Base-by-base conservation (phyloP, 2,329 filamentous ascomycete genomes). In the Pyricularia sp. region DNA sequence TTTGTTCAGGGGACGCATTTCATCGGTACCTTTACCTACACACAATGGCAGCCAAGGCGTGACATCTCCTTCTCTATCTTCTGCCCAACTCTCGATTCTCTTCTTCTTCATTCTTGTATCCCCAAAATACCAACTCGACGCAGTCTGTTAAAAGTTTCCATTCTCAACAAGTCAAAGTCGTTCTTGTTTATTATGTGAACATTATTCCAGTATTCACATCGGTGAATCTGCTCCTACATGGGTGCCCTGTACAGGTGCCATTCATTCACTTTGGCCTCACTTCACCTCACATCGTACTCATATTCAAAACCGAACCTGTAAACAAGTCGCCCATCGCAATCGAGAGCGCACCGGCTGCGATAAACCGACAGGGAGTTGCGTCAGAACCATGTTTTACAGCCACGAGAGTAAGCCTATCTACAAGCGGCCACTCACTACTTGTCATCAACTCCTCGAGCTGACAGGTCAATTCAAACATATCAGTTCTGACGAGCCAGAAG, bases 401-500 rank as follows among this genome's bases (percentile, higher is more conserved):
- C 91, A 96, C 78, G 93, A 97, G 77, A 91, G 93, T 94, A 79
- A 73, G 87, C 76, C n/a, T 4, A 26, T 22, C 12, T 24, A 16
- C 12, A 33, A 53, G 10, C 3, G n/a, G 16, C 31, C 19, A 28
- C 13, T 10, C 7, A 35, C 1, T 13, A 13, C 72, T 76, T 60
- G 40, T 19, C 19, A 19, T 49, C 40, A n/a, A 49, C 19, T 78
- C 70, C 24, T 10, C 26, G 59, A n/a, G 24, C 12, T 49, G 13
- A 24, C 12, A 12, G 26, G 9, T 26, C 57, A 24, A 63, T 30
- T 26, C 4, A n/a, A 8, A 22, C 13, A 28, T 31, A 6, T 31
- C 65, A 88, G 85, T 99, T 66, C 84, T 99, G 65, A 94, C 88
- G 3, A 93, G 84, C 67, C 87, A 87, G 72, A 88, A 94, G 74